Evolutionary conservation across 2,329 filamentous ascomycete genomes (phyloP).

Genomic region (Dothidotthia symphoricarpi): DNA sequence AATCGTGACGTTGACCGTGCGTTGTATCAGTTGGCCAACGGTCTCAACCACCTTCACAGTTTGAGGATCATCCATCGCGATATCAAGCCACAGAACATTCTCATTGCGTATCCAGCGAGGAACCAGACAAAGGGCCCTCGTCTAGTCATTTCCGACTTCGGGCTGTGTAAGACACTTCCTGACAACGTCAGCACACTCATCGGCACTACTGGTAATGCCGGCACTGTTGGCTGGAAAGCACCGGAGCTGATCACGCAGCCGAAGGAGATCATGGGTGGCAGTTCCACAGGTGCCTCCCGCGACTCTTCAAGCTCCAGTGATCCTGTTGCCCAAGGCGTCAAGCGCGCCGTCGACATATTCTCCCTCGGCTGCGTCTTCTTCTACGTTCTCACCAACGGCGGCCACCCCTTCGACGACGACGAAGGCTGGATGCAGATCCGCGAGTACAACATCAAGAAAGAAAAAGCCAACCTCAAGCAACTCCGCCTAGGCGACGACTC

Average conservation of each 20-base stretch:
- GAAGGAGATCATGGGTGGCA: constrained; percentile 43
- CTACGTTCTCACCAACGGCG: constrained; percentile 92
- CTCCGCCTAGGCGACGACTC: constrained; percentile 81
- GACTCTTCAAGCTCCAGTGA: constrained; percentile 43
- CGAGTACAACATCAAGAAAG: constrained; percentile 95
- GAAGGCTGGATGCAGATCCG: constrained; percentile 81
- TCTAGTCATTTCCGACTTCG: constrained; percentile 96
- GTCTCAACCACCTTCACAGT: constrained; percentile 83
- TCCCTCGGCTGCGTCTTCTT: constrained; percentile 97
- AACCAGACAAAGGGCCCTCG: constrained; percentile 69
- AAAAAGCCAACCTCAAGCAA: constrained; percentile 68
- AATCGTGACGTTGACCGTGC: constrained; percentile 75
- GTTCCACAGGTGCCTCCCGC: constrained; percentile 45
- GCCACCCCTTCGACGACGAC: constrained; percentile 90
- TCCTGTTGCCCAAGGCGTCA: constrained; percentile 68
- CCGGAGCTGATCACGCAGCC: constrained; percentile 77
- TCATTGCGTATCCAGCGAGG: constrained; percentile 70
- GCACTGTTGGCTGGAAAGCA: constrained; percentile 94
- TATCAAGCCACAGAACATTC: constrained; percentile 95
- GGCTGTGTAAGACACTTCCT: constrained; percentile 94
- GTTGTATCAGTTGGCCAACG: constrained; percentile 84
- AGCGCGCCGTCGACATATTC: constrained; percentile 95
- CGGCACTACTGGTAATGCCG: constrained; percentile 89
- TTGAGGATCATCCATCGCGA: constrained; percentile 95
- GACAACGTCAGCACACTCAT: constrained; percentile 92